Conservation (phyloP, 2,329 filamentous ascomycete genomes). For the Penicillium sp. region DNA sequence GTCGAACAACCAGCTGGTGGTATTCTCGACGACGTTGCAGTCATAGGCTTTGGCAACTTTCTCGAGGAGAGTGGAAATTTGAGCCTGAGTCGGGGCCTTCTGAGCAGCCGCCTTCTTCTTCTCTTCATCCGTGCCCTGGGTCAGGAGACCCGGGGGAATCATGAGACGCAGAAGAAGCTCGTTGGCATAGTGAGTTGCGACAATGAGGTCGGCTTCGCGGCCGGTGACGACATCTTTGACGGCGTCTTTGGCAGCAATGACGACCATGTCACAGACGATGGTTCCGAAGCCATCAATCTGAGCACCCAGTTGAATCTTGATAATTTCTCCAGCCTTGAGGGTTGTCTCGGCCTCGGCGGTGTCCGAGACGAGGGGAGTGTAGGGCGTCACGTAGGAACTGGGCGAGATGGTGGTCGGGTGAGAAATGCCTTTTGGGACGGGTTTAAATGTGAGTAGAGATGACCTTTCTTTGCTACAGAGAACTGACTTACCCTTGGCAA, state of each 20-base stretch:
- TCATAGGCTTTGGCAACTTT: slow-evolving; percentile 89
- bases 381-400: slow-evolving; percentile 88
- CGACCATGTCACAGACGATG: slow-evolving; percentile 88
- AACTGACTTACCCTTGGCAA: slow-evolving; percentile 66
- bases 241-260: slow-evolving; percentile 61
- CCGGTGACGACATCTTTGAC: slow-evolving; percentile 62
- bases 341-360: slow-evolving; percentile 72
- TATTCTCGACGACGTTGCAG: slow-evolving; percentile 92
- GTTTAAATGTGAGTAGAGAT: slow-evolving; percentile 11
- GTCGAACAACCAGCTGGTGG: slow-evolving; percentile 93
- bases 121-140: slow-evolving; percentile 82
- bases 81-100: slow-evolving; percentile 76
- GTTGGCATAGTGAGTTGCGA: slow-evolving; percentile 92
- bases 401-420: slow-evolving; percentile 95
- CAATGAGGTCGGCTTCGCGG: slow-evolving; percentile 75
- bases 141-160: slow-evolving; percentile 80
- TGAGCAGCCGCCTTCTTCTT: slow-evolving; percentile 81
- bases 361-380: slow-evolving; percentile 86
- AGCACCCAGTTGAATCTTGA: slow-evolving; percentile 98
- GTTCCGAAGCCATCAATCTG: slow-evolving; percentile 97
- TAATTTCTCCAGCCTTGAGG: slow-evolving; percentile 76
- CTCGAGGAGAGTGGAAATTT: slow-evolving; percentile 82
- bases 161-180: slow-evolving; percentile 88
- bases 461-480: not conserved
- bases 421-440: slow-evolving; percentile 59